These are phyloP conservation scores for Cladosporium sphaerospermum DNA, from an alignment of 2,329 filamentous ascomycete species.

Conservation along the genomic window DNA sequence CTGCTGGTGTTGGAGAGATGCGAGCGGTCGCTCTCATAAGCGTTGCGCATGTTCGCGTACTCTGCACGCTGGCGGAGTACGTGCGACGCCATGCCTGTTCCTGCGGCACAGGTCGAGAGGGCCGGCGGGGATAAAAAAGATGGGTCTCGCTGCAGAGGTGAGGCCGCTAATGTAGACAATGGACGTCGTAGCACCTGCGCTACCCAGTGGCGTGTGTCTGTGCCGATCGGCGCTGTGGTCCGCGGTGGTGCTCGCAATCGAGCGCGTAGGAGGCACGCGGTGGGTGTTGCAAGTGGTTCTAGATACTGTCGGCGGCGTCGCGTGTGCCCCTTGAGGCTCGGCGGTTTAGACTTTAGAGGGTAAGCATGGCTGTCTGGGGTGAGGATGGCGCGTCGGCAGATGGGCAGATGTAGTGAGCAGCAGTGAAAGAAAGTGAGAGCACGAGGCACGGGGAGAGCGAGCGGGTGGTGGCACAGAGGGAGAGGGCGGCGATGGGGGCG, in stretches of 20 bases:
- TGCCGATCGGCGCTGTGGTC: not conserved
- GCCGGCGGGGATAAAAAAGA: constrained; percentile 7
- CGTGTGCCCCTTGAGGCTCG: not conserved
- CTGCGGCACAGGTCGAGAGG: not conserved
- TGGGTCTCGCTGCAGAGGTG: constrained; percentile 11
- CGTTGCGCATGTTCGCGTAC: constrained; percentile 25
- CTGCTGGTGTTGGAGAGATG: constrained; percentile 20
- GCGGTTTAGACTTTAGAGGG: constrained; percentile 8
- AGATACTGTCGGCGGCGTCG: not conserved
- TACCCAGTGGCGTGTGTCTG: constrained; percentile 8
- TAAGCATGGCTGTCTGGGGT: constrained; percentile 1
- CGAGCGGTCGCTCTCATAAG: constrained; percentile 22
- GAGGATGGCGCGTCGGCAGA: not conserved
- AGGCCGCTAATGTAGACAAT: constrained; percentile 8
- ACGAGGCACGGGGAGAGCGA: too few species aligned
- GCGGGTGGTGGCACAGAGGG: too few species aligned
- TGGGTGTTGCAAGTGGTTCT: constrained; percentile 5
- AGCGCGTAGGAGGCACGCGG: constrained; percentile 5
- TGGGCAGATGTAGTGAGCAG: not conserved
- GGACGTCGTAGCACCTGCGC: constrained; percentile 8
- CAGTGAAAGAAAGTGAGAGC: too few species aligned
- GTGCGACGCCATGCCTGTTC: constrained; percentile 7
- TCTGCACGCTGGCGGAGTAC: constrained; percentile 26
- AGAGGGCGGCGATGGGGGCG: too few species aligned
- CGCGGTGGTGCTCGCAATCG: not conserved